These are phyloP conservation scores for Plantago coronopus DNA, from an alignment of 305 asterid genomes.

Conservation along the genomic window DNA sequence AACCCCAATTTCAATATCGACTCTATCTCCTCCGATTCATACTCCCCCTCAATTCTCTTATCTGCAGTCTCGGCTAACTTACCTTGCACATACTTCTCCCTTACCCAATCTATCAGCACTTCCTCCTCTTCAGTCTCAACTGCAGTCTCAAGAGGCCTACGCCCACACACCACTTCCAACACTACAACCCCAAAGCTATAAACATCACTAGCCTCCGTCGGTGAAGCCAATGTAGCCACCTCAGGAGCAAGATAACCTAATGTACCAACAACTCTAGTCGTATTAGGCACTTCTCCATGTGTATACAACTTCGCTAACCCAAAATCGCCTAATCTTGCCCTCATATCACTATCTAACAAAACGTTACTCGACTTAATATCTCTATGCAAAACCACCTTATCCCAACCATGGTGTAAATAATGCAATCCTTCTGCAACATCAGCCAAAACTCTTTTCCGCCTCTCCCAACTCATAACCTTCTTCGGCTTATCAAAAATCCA, in stretches of 20 bases:
- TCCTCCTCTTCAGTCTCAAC: slow-evolving; percentile 65
- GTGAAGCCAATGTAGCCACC: slow-evolving; percentile 64
- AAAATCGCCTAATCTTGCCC: slow-evolving; percentile 71
- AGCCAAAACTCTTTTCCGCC: slow-evolving; percentile 42
- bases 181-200: slow-evolving; percentile 77
- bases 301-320: slow-evolving; percentile 70
- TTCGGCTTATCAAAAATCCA: slow-evolving; percentile 60
- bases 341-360: slow-evolving; percentile 57
- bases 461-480: slow-evolving; percentile 48
- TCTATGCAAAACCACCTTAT: slow-evolving; percentile 68
- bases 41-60: slow-evolving; percentile 57
- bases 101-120: slow-evolving; percentile 70
- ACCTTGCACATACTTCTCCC: slow-evolving; percentile 54
- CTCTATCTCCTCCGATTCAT: slow-evolving; percentile 61
- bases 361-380: slow-evolving; percentile 81
- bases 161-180: slow-evolving; percentile 82
- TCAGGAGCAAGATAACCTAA: slow-evolving; percentile 75
- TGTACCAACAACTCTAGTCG: slow-evolving; percentile 69
- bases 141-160: slow-evolving; percentile 50
- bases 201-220: slow-evolving; percentile 69
- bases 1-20: slow-evolving; percentile 66
- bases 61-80: slow-evolving; percentile 54
- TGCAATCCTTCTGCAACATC: slow-evolving; percentile 73
- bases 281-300: slow-evolving; percentile 63
- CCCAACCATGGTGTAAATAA: slow-evolving; percentile 80